These are phyloP conservation scores for Vaccinium macrocarpon DNA, from an alignment of 148 eudicot species.

Conservation along the genomic window DNA sequence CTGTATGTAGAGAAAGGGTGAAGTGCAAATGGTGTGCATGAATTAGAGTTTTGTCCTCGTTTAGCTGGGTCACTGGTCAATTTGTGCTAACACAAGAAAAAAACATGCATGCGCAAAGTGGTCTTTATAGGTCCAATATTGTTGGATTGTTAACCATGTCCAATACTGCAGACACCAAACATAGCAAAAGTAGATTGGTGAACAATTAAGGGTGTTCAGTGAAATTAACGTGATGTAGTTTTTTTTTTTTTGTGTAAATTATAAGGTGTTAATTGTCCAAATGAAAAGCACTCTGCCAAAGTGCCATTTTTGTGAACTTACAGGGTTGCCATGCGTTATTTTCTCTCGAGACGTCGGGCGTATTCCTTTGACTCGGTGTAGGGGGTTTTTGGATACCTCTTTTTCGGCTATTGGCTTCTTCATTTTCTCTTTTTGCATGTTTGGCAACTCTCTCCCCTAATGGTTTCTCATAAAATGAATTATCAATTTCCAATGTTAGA, in stretches of 20 bases:
- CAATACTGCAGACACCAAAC: neutral
- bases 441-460: too few species aligned
- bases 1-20: neutral
- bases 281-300: neutral
- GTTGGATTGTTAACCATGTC: neutral
- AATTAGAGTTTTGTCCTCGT: neutral
- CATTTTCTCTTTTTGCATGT: too few species aligned
- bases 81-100: neutral
- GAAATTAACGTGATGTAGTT: neutral
- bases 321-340: neutral
- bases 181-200: neutral
- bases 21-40: neutral
- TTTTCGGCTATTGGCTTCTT: too few species aligned
- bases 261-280: neutral
- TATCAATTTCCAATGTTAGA: too few species aligned
- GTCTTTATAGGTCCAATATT: too few species aligned
- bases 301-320: neutral
- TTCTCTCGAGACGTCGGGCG: neutral
- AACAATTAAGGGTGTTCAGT: neutral
- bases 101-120: neutral
- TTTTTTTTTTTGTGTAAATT: too few species aligned
- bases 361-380: neutral
- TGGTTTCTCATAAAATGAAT: too few species aligned
- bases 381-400: too few species aligned
- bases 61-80: neutral